phyloP scores from a whole-genome alignment of 106 monocot species.

The Allium sativum region DNA sequence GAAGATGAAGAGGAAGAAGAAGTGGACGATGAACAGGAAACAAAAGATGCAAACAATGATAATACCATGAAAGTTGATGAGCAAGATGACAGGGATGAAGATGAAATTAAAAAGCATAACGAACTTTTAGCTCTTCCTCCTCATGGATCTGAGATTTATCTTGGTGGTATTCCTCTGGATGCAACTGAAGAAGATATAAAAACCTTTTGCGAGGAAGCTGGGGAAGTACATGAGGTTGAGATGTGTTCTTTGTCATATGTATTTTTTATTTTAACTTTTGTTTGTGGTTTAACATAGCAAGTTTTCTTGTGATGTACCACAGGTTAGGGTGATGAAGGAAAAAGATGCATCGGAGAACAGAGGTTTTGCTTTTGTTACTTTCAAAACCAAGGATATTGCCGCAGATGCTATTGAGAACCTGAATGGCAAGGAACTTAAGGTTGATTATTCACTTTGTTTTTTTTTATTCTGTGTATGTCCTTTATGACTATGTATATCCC shows the following conservation, averaged over 20 bases:
- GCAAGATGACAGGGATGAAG: conserved; percentile 21
- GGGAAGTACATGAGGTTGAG: conserved; percentile 49
- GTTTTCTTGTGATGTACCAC: conserved; percentile 7
- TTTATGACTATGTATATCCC: background rate
- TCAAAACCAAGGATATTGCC: conserved; percentile 33
- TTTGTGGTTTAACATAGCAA: background rate
- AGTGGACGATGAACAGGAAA: conserved; percentile 10
- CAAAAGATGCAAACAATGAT: background rate
- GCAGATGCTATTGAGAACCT: conserved; percentile 43
- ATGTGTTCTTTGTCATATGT: conserved; percentile 10
- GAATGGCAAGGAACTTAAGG: conserved; percentile 56
- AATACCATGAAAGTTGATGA: conserved; percentile 6
- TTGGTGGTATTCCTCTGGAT: conserved; percentile 51
- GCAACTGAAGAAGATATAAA: conserved; percentile 50
- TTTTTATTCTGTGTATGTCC: background rate
- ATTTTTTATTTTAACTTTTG: background rate
- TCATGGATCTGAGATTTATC: conserved; percentile 78
- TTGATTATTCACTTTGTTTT: background rate
- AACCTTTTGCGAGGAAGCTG: conserved; percentile 48
- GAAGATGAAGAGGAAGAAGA: conserved; percentile 24
- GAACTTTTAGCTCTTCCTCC: conserved; percentile 76
- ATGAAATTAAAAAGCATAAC: conserved; percentile 30
- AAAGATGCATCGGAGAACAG: conserved; percentile 56
- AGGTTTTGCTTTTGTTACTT: conserved; percentile 71
- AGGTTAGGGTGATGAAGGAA: conserved; percentile 73